Evolutionary conservation across 352 stramenopile species (phyloP), one percentile per base, ranked within the genome.

Genomic region (Globisporangium camurandrum): DNA sequence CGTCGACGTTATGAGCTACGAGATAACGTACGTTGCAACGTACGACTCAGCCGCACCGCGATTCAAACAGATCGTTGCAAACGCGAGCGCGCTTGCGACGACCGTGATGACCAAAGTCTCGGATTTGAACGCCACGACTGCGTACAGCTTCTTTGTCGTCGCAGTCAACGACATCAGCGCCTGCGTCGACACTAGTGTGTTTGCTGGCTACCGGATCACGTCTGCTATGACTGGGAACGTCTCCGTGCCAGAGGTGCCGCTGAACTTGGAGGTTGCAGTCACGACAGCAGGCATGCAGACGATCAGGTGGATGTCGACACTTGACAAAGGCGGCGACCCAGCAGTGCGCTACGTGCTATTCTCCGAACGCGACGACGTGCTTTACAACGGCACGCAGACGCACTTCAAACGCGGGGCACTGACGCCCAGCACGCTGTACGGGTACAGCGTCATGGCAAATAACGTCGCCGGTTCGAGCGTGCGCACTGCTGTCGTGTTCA

Each of bases 91-190:
- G 0, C 54, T 48, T 12, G 54, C 57, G 2, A 57, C 56, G 0
- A 60, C 31, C 11, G 27, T 79, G 14, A 70, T 51, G 9, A 57
- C 54, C 11, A 72, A 69, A 59, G 55, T 84, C 2, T 57, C 66
- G 6, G 63, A 59, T 11, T 56, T 87, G 2, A 46, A 65, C 3
- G 60, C 75, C 2, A 78, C 76, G 39, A 75, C 66, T 2, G 67
- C 62, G 9, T 87, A 87, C 31, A 68, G 75, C 1, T 75, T 87
- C 45, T 56, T 67, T 22, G 70, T 84, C 2, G 53, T 69, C 7
- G 66, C 55, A 0, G 33, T 79, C n/a, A 87, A 84, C 37, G 75
- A 83, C 8, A 62, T 77, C 12, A 84, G 56, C 11, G 63, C 71
- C 0, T 84, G 72, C 44, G 49, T 56, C 4, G 61, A 77, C 37